phyloP scores from a whole-genome alignment of 129 eudicot genomes.

The Ambrosia trifida region DNA sequence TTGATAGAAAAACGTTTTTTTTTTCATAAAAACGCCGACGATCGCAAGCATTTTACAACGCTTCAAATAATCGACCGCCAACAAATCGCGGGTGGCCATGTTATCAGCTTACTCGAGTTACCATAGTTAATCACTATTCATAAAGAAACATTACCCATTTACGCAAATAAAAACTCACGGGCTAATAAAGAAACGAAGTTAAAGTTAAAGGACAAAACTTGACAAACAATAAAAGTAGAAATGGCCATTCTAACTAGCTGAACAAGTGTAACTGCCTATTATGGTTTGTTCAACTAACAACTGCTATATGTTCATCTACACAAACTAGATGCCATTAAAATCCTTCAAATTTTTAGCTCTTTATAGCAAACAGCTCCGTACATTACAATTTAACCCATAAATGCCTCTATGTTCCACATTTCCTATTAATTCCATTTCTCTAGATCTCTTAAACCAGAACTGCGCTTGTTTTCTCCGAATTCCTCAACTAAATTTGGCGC shows the following conservation, averaged over 20 bases:
- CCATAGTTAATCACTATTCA: no score
- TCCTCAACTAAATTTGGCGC: neutral
- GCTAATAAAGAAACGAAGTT: neutral
- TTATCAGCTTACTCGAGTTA: neutral
- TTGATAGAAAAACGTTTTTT: no score
- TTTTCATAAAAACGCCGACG: no score
- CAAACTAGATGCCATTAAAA: conserved; percentile 22
- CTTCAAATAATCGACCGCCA: no score
- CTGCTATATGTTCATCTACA: conserved; percentile 11
- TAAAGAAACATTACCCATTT: no score
- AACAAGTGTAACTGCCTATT: neutral
- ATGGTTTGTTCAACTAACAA: conserved; percentile 6
- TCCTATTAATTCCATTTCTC: conserved; percentile 11
- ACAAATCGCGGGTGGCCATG: no score
- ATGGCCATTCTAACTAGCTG: neutral
- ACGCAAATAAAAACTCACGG: neutral
- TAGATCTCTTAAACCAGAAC: neutral
- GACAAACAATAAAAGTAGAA: neutral
- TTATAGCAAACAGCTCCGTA: neutral
- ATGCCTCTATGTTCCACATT: neutral
- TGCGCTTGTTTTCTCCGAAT: conserved; percentile 1
- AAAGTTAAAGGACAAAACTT: neutral
- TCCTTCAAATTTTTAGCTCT: conserved; percentile 4
- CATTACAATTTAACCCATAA: neutral
- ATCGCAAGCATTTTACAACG: no score